Base-by-base conservation (phyloP, 805 yeast genomes). In the Starmerella asiatica region DNA sequence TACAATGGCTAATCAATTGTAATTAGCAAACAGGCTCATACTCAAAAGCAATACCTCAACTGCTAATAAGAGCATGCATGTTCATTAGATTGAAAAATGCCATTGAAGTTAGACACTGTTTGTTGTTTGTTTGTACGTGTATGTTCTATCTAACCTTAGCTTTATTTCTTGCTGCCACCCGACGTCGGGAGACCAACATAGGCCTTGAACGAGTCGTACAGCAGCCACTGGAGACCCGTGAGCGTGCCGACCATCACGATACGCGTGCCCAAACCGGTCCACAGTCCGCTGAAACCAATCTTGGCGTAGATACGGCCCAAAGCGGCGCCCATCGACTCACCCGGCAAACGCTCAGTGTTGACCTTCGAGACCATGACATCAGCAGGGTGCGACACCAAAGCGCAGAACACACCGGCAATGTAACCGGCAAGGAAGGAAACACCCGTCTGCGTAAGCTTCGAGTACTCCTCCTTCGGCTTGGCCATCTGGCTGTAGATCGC, bases 361-460 rank as follows among this genome's bases (percentile, higher is more conserved):
- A 91, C 75, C 70, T 85, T 82, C 36, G 94, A 81, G 20, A 88
- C 97, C 94, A 91, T 78, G 26, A 88, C 96, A 62, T 88, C 98
- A n/a, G 97, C 97, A 17, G 98, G 98, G 61, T 91, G 96, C 21
- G 96, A 86, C 15, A 86, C 91, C 38, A 80, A 65, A 6, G 98
- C 97, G 68, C 96, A 88, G 66, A 86, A 74, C 40, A 91, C 77
- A 76, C 97, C 98, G 9, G 97, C 98, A 57, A 88, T 73, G 65
- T 88, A 88, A 59, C 98, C 97, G 61, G 94, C 95, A 35, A 76
- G 67, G 66, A 88, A 91, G 19, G 94, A 83, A 30, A 91, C 94
- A 37, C 95, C 93, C 18, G 95, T 88, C 63, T 91, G 96, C 55
- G 79, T 78, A 32, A 76, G 50, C 32, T 76, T 61, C 11, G 82